Conservation (phyloP, 495 filamentous ascomycete species). For the Hypoxylon lenormandii region DNA sequence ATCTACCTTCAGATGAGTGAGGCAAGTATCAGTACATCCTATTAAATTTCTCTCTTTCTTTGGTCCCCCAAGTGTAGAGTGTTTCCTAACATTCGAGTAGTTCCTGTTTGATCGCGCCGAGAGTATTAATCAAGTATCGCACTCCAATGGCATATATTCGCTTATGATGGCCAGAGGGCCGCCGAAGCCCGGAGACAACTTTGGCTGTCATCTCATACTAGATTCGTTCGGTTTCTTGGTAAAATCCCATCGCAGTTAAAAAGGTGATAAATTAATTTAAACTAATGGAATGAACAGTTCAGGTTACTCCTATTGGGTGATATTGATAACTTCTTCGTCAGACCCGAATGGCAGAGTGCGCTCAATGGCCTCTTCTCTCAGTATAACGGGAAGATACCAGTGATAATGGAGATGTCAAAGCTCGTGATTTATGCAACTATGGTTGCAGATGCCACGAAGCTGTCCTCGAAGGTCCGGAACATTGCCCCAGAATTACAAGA, state of each 20-base stretch:
- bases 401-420: conserved; percentile 27
- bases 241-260: neutral
- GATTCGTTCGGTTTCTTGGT: conserved; percentile 32
- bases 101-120: conserved; percentile 22
- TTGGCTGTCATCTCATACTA: conserved; percentile 31
- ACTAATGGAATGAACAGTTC: conserved; percentile 21
- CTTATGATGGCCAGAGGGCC: conserved; percentile 28
- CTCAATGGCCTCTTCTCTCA: conserved; percentile 16
- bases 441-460: conserved; percentile 2
- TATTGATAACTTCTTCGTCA: conserved; percentile 29
- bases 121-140: conserved; percentile 27
- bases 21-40: conserved; percentile 6
- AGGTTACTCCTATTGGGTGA: conserved; percentile 5
- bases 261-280: neutral
- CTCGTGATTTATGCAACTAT: conserved; percentile 5
- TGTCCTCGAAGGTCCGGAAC: neutral
- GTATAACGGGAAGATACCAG: conserved; percentile 8
- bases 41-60: neutral
- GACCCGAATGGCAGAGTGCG: conserved; percentile 19
- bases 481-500: conserved; percentile 1
- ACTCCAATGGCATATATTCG: conserved; percentile 31
- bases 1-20: conserved; percentile 31
- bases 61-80: neutral
- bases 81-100: conserved; percentile 8
- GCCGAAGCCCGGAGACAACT: conserved; percentile 19